phyloP scores from a whole-genome alignment of 495 filamentous ascomycete species.

The Lichenothelia convexa region DNA sequence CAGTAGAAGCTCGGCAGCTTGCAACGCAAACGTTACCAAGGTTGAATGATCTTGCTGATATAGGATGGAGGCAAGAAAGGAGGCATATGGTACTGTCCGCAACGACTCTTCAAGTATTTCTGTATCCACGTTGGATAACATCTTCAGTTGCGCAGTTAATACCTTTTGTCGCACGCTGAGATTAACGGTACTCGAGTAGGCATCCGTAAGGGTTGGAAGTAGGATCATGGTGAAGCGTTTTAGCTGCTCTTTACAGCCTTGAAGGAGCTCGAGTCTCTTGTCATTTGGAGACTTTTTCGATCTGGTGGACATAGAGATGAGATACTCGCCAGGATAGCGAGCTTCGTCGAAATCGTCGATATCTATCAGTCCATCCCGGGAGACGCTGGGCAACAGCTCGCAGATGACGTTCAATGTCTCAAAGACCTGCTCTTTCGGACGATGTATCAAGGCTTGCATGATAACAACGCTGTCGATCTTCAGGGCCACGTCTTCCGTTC shows the following conservation, averaged over 20 bases:
- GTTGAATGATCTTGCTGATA: slow-evolving; percentile 87
- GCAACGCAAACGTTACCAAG: slow-evolving; percentile 68
- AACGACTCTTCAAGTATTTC: slow-evolving; percentile 72
- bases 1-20: slow-evolving; percentile 75
- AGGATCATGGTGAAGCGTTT: slow-evolving; percentile 85
- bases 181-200: slow-evolving; percentile 96
- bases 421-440: slow-evolving; percentile 89
- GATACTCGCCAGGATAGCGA: slow-evolving; percentile 23
- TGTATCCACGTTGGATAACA: slow-evolving; percentile 86
- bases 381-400: slow-evolving; percentile 66
- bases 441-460: slow-evolving; percentile 95
- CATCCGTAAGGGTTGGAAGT: slow-evolving; percentile 92
- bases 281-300: slow-evolving; percentile 48
- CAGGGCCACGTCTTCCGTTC: slow-evolving; percentile 58
- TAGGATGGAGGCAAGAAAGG: slow-evolving; percentile 85
- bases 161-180: slow-evolving; percentile 96
- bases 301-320: slow-evolving; percentile 20
- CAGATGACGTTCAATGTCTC: slow-evolving; percentile 97
- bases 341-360: slow-evolving; percentile 35
- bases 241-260: slow-evolving; percentile 66
- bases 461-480: slow-evolving; percentile 95
- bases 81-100: slow-evolving; percentile 89
- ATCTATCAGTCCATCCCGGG: slow-evolving; percentile 29
- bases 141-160: slow-evolving; percentile 84
- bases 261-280: slow-evolving; percentile 57